These are phyloP conservation scores for Prosopis cineraria DNA, from an alignment of 306 rosid genomes.

Conservation along the genomic window DNA sequence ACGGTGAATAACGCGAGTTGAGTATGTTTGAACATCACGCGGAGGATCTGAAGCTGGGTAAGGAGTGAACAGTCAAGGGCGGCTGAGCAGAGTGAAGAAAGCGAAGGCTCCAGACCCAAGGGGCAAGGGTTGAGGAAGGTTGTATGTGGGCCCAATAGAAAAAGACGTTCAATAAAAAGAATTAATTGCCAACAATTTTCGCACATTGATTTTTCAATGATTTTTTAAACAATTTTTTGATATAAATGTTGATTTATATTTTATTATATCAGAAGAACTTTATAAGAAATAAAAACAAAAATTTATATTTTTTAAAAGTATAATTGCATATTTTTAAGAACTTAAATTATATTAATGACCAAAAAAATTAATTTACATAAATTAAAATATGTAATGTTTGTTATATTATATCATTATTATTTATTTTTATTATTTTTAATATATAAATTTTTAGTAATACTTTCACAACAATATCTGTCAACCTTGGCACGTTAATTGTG, in stretches of 20 bases:
- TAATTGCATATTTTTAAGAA: too few species aligned
- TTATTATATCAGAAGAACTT: too few species aligned
- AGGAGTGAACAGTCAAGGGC: conserved; percentile 55
- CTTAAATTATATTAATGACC: too few species aligned
- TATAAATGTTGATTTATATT: too few species aligned
- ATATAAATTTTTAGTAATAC: background rate
- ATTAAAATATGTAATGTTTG: too few species aligned
- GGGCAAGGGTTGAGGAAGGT: conserved; percentile 48
- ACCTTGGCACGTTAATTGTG: background rate
- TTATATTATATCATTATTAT: background rate
- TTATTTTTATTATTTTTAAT: background rate
- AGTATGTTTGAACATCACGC: background rate
- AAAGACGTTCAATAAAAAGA: conserved; percentile 11
- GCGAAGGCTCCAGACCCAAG: conserved; percentile 44
- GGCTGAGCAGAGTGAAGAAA: conserved; percentile 50
- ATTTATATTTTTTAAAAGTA: too few species aligned
- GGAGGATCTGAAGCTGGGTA: conserved; percentile 31
- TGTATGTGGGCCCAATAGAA: conserved; percentile 38
- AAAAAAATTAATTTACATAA: too few species aligned
- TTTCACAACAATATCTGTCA: background rate
- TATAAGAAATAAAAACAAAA: too few species aligned
- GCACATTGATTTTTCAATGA: too few species aligned
- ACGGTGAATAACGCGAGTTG: background rate
- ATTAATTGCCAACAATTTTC: background rate
- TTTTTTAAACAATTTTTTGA: too few species aligned